Evolutionary conservation across 257 asterid genomes (phyloP), one percentile per base, ranked within the genome.

Genomic region (Verbena officinalis): DNA sequence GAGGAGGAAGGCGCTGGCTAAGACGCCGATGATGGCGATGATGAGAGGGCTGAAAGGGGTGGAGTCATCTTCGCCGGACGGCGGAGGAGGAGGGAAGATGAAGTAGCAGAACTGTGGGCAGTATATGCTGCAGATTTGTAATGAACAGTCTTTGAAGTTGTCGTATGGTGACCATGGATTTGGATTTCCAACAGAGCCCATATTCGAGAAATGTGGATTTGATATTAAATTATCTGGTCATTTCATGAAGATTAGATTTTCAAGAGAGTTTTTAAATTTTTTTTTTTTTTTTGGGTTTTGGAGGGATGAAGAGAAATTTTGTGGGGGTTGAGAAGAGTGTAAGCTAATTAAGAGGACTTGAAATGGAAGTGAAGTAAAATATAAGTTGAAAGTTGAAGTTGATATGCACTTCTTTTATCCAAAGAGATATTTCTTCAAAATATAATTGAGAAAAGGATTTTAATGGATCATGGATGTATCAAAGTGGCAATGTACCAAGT

Each of bases 41-140:
- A 83, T 55, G 48, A 84, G 75, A 12, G 95, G 96, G 59, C 92
- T 80, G 59, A 87, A 73, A 0, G 83, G 61, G 62, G 84, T 16
- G 65, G 79, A 62, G 12, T 61, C 70, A 17, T 33, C 73, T 0
- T 65, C 40, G 40, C 7, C 40, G 40, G 48, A 7, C 1, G 75
- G 79, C 6, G 90, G 91, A 0, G 96, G 96, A 24, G 96, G 96
- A 20, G 97, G 94, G 81, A 84, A 74, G 77, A 77, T 63, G 51
- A 85, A 65, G 81, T 84, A 77, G 80, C 98, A 92, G 80, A 82
- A 89, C 22, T 85, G 96, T 15, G 95, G 89, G 66, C 98, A 92
- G 62, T 82, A 83, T 4, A 79, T 58, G 84, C 83, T 89, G 82
- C 98, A 92, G 14, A 89, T 64, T 8, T 77, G 85, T 48, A 71